These are phyloP conservation scores for Termitomyces sp. DNA, from an alignment of 768 basidiomycete species.

Conservation along the genomic window DNA sequence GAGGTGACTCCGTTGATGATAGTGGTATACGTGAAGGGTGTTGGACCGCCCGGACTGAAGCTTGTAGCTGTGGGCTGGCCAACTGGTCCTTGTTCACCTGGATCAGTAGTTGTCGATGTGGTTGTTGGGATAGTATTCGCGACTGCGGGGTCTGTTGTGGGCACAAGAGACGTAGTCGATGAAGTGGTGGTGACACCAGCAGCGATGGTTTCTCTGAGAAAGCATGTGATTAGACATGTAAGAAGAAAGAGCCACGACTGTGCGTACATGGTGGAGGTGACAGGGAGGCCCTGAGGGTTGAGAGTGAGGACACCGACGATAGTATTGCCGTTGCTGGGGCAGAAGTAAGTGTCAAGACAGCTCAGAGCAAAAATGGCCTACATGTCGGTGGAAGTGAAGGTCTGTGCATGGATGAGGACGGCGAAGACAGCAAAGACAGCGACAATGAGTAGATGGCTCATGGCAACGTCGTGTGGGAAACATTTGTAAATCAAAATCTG, in stretches of 20 bases:
- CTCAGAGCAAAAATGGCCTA: conserved; percentile 22
- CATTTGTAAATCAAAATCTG: no score
- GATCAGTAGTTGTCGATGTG: conserved; percentile 14
- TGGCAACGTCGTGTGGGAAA: conserved; percentile 11
- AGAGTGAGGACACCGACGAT: conserved; percentile 37
- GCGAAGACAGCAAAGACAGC: conserved; percentile 16
- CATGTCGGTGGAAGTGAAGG: conserved; percentile 39
- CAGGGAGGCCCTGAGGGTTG: conserved; percentile 5
- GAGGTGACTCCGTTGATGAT: conserved; percentile 30
- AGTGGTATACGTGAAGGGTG: conserved; percentile 47
- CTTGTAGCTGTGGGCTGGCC: conserved; percentile 41
- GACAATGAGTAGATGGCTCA: conserved; percentile 11
- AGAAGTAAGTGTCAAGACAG: not conserved
- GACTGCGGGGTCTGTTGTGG: not conserved
- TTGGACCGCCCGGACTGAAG: conserved; percentile 37
- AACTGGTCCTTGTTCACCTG: conserved; percentile 46
- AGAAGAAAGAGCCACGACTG: not conserved
- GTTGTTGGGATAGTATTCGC: conserved; percentile 17
- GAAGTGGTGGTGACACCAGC: conserved; percentile 10
- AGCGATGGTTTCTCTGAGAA: conserved; percentile 18
- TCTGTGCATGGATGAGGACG: conserved; percentile 32
- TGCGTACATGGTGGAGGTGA: conserved; percentile 14
- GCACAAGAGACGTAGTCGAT: not conserved
- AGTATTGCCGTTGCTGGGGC: conserved; percentile 36
- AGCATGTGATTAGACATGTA: not conserved